Evolutionary conservation across 2,329 filamentous ascomycete genomes (phyloP).

Genomic region (Fusarium bactridioides): DNA sequence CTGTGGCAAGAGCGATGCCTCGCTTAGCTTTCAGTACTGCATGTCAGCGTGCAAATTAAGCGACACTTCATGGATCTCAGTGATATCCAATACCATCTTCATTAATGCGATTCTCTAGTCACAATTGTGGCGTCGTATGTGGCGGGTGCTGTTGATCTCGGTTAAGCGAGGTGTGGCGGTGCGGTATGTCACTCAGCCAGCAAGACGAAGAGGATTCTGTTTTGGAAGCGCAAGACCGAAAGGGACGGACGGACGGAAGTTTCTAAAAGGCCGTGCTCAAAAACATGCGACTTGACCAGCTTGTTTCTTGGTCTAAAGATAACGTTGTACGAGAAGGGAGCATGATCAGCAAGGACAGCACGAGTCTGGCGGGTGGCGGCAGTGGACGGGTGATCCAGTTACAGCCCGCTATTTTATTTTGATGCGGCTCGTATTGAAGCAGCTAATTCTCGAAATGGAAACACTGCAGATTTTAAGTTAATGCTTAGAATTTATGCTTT

Average conservation of each 20-base stretch:
- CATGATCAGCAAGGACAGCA: constrained; percentile 23
- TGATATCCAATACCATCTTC: constrained; percentile 5
- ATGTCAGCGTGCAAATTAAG: constrained; percentile 1
- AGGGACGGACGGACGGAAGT: constrained; percentile 1
- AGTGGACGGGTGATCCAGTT: constrained; percentile 9
- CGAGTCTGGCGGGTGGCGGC: constrained; percentile 20
- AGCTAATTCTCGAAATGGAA: constrained; percentile 24
- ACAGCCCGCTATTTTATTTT: constrained; percentile 1
- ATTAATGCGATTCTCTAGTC: constrained; percentile 12
- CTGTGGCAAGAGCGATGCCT: constrained; percentile 8
- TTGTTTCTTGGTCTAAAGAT: constrained; percentile 3
- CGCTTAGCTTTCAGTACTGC: neutral
- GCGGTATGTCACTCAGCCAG: neutral
- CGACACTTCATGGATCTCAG: constrained; percentile 8
- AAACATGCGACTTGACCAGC: neutral
- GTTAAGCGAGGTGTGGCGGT: constrained; percentile 26
- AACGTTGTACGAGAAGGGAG: constrained; percentile 19
- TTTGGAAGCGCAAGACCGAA: neutral
- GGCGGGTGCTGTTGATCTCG: neutral
- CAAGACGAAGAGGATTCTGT: constrained; percentile 3
- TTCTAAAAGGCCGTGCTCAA: neutral
- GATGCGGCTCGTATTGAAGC: constrained; percentile 27
- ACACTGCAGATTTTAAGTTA: constrained; percentile 11
- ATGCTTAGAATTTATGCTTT: constrained; percentile 2
- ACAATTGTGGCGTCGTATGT: constrained; percentile 9